Percentiles rank a stretch among this genome's conserved stretches.
These are phyloP conservation scores for Mariannaea elegans DNA, from an alignment of 2,329 filamentous ascomycete genomes.

Conservation along the genomic window DNA sequence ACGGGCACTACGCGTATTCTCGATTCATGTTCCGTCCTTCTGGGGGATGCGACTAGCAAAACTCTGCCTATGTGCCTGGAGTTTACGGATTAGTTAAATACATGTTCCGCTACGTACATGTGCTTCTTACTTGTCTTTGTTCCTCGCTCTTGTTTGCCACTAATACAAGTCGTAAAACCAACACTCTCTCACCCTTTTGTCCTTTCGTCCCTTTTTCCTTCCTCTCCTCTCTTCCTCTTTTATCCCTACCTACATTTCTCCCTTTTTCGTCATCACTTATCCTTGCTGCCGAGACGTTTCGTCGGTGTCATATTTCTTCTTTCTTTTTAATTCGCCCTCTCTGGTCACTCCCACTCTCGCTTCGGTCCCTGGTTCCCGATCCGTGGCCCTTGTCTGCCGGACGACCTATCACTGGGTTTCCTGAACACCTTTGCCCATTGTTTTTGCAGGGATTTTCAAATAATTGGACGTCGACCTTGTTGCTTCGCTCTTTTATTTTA, in stretches of 20 bases:
- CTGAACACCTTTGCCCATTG: conserved; percentile 19
- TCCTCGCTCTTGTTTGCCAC: neutral
- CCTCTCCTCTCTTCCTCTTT: conserved; percentile 13
- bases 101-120: too few species aligned
- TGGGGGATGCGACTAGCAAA: conserved; percentile 4
- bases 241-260: conserved; percentile 20
- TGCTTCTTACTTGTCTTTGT: neutral
- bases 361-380: conserved; percentile 23
- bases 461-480: conserved; percentile 23
- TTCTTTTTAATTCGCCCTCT: conserved; percentile 7
- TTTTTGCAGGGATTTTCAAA: conserved; percentile 33
- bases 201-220: conserved; percentile 8
- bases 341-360: conserved; percentile 11
- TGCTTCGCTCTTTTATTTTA: conserved; percentile 19
- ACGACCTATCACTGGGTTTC: conserved; percentile 24
- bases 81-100: neutral
- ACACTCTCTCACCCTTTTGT: conserved; percentile 8
- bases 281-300: neutral
- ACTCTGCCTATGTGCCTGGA: neutral
- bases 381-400: conserved; percentile 28
- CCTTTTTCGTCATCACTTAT: conserved; percentile 29
- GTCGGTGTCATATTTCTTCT: neutral
- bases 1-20: conserved; percentile 11
- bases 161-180: neutral
- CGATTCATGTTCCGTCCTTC: conserved; percentile 6